phyloP scores from a whole-genome alignment of 2,329 filamentous ascomycete species.

The Didymella segeticola region DNA sequence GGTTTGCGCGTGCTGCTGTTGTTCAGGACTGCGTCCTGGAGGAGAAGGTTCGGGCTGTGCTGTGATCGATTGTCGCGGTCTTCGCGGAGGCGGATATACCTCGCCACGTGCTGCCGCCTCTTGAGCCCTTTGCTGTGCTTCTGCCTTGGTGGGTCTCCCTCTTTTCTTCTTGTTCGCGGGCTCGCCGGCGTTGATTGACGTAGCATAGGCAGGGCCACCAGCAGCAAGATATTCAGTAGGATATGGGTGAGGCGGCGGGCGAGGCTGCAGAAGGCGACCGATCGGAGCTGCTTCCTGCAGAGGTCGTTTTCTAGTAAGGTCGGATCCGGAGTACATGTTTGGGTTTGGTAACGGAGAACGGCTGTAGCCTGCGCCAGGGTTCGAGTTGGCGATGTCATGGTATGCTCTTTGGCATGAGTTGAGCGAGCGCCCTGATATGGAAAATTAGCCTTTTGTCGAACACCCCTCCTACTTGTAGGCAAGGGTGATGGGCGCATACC shows the following conservation, averaged over 20 bases:
- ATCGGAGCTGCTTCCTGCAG: conserved; percentile 43
- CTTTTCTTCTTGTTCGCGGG: conserved; percentile 55
- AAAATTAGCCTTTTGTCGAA: conserved; percentile 14
- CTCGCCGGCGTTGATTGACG: conserved; percentile 38
- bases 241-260: conserved; percentile 50
- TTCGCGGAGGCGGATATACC: conserved; percentile 47
- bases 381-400: conserved; percentile 36
- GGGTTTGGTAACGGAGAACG: conserved; percentile 40
- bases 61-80: conserved; percentile 41
- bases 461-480: not conserved
- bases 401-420: conserved; percentile 47
- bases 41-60: conserved; percentile 33
- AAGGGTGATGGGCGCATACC: conserved; percentile 48
- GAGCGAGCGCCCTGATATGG: conserved; percentile 44
- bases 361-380: conserved; percentile 36
- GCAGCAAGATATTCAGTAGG: conserved; percentile 38
- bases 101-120: conserved; percentile 50
- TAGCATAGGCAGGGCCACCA: conserved; percentile 38
- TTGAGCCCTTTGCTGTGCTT: conserved; percentile 53
- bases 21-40: conserved; percentile 27
- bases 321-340: conserved; percentile 41
- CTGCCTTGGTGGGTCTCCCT: conserved; percentile 57
- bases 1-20: conserved; percentile 34
- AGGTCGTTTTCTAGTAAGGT: conserved; percentile 47
- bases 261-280: conserved; percentile 55